Conservation (phyloP, 108 stramenopile genomes). For the Schizochytrium sp. region DNA sequence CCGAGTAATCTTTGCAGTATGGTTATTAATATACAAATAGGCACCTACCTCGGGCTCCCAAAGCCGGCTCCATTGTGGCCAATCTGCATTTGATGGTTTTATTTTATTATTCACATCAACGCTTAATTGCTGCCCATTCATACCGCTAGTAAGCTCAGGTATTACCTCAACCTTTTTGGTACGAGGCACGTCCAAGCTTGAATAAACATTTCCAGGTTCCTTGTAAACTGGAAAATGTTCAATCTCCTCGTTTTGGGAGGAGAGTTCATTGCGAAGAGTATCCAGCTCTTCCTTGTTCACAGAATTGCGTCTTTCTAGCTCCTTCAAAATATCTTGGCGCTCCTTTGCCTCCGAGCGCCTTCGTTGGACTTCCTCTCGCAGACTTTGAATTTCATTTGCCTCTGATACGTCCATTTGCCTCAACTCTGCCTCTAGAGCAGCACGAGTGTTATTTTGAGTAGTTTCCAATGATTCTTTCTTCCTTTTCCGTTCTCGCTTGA, state of each 20-base stretch:
- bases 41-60: slow-evolving; percentile 12
- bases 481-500: too few relatives aligned
- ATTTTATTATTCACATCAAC: not conserved
- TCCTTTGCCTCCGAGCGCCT: too few relatives aligned
- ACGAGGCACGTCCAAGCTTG: not conserved
- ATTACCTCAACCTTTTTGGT: not conserved
- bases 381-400: too few relatives aligned
- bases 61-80: slow-evolving; percentile 38
- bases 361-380: too few relatives aligned
- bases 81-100: not conserved
- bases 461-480: too few relatives aligned
- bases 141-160: not conserved
- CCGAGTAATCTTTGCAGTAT: not conserved
- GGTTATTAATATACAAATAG: slow-evolving; percentile 43
- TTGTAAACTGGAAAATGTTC: not conserved
- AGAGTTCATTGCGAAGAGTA: not conserved
- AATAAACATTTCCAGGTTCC: not conserved
- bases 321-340: too few relatives aligned
- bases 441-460: too few relatives aligned
- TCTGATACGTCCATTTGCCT: too few relatives aligned
- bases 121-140: not conserved
- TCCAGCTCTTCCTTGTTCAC: too few relatives aligned
- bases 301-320: too few relatives aligned
- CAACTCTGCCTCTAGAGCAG: too few relatives aligned
- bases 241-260: not conserved